Evolutionary conservation across 768 basidiomycete species (phyloP).

Genomic region (Psilocybe cubensis): DNA sequence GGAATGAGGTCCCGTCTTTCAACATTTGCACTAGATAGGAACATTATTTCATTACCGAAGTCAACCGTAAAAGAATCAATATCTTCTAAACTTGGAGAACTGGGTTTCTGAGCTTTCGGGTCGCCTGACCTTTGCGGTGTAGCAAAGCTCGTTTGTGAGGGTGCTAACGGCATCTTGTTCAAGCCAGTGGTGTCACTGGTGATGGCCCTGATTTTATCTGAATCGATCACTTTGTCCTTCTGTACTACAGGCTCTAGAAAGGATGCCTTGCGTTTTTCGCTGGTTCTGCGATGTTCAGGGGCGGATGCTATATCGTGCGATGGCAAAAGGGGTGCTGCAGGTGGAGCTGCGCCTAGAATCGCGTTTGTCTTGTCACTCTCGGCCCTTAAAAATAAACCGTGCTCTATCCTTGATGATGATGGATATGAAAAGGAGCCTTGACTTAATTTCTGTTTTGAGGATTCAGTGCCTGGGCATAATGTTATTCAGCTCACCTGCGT

Average conservation of each 20-base stretch:
- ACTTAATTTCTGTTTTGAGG: slow-evolving; percentile 7
- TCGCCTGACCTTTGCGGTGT: not conserved
- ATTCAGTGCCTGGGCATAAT: not conserved
- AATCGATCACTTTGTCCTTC: slow-evolving; percentile 17
- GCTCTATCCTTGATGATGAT: slow-evolving; percentile 16
- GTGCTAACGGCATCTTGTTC: not conserved
- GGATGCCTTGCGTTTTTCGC: slow-evolving; percentile 18
- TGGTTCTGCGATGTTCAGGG: slow-evolving; percentile 11
- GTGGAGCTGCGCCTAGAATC: not conserved
- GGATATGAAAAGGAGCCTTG: slow-evolving; percentile 6
- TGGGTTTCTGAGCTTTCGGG: slow-evolving; percentile 5
- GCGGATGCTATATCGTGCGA: not conserved
- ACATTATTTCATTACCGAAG: slow-evolving; percentile 2
- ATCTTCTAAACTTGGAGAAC: slow-evolving; percentile 18
- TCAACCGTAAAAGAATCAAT: slow-evolving; percentile 27
- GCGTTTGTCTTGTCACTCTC: slow-evolving; percentile 3
- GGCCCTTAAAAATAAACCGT: slow-evolving; percentile 1
- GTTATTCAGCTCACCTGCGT: slow-evolving; percentile 23
- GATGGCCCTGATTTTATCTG: slow-evolving; percentile 5
- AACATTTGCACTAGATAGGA: not conserved
- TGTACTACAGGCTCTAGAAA: not conserved
- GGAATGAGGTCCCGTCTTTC: slow-evolving; percentile 12
- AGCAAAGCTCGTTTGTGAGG: not conserved
- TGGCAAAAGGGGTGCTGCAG: not conserved
- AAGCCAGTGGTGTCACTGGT: not conserved